phyloP scores from a whole-genome alignment of 2,329 filamentous ascomycete genomes.

The Scolecobasidium constrictum region DNA sequence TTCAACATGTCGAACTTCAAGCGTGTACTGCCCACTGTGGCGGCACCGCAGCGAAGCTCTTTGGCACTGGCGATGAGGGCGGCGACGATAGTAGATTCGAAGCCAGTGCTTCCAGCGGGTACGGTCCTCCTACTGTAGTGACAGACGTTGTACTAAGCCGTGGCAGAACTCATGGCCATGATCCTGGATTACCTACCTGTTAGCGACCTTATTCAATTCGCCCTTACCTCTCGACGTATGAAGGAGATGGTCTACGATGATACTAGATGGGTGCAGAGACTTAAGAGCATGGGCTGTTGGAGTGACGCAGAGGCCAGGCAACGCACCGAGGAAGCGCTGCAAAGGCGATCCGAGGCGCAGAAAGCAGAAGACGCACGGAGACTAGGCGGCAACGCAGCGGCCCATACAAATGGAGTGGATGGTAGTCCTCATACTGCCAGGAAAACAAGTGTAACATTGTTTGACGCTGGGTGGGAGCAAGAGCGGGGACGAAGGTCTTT shows the following conservation, averaged over 20 bases:
- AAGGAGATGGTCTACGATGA: conserved; percentile 99
- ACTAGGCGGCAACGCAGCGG: conserved; percentile 22
- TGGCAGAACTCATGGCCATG: conserved; percentile 67
- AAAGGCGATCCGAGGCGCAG: conserved; percentile 46
- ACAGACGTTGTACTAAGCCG: not conserved
- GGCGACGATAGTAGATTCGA: conserved; percentile 68
- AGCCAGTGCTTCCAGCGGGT: conserved; percentile 76
- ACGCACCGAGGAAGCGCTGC: conserved; percentile 61
- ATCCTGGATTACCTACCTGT: conserved; percentile 86
- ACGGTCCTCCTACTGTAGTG: conserved; percentile 17
- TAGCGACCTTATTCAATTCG: conserved; percentile 74
- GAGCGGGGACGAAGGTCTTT: conserved; percentile 38
- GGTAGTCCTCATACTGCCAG: conserved; percentile 19
- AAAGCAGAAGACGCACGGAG: conserved; percentile 27
- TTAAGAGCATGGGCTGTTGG: conserved; percentile 86
- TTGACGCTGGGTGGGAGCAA: conserved; percentile 62
- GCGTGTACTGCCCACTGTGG: conserved; percentile 24
- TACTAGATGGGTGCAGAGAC: conserved; percentile 78
- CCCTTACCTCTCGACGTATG: conserved; percentile 73
- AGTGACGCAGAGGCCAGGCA: conserved; percentile 76
- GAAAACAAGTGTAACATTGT: conserved; percentile 50
- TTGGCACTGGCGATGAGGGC: conserved; percentile 64
- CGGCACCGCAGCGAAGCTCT: conserved; percentile 31
- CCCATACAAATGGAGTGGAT: conserved; percentile 24
- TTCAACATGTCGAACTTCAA: conserved; percentile 42